Conservation (phyloP, 495 filamentous ascomycete species). For the Tuber brumale region DNA sequence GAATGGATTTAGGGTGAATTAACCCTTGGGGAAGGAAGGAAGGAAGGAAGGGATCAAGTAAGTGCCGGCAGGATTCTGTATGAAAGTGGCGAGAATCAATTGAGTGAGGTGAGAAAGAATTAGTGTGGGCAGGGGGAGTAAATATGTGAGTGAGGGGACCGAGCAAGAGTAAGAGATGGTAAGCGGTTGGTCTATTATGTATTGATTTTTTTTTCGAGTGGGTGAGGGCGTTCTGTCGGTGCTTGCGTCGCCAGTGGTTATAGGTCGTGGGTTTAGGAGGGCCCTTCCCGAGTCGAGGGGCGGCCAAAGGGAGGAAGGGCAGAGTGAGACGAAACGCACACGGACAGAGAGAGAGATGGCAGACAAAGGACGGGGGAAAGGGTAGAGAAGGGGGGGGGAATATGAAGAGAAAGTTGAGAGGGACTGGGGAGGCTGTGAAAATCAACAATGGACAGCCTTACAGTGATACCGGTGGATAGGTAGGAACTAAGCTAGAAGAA, state of each 20-base stretch:
- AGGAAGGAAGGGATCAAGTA: constrained; percentile 25
- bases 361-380: constrained; percentile 20
- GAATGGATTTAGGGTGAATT: constrained; percentile 11
- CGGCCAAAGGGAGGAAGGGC: constrained; percentile 35
- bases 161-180: constrained; percentile 17
- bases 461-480: background rate
- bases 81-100: constrained; percentile 22
- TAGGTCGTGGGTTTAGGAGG: constrained; percentile 4
- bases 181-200: constrained; percentile 14
- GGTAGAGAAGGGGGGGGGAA: constrained; percentile 23
- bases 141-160: constrained; percentile 29
- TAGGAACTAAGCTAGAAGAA: background rate
- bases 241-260: background rate
- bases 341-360: constrained; percentile 8
- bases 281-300: constrained; percentile 24
- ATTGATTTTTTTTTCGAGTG: background rate
- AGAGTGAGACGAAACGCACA: constrained; percentile 35
- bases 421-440: background rate
- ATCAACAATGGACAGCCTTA: background rate
- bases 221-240: background rate
- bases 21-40: constrained; percentile 11
- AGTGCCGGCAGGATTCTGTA: background rate
- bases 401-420: constrained; percentile 17
- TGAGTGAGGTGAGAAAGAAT: constrained; percentile 2
- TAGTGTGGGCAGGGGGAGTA: constrained; percentile 25